phyloP scores from a whole-genome alignment of 257 asterid genomes.

The Fraxinus cuspidata region DNA sequence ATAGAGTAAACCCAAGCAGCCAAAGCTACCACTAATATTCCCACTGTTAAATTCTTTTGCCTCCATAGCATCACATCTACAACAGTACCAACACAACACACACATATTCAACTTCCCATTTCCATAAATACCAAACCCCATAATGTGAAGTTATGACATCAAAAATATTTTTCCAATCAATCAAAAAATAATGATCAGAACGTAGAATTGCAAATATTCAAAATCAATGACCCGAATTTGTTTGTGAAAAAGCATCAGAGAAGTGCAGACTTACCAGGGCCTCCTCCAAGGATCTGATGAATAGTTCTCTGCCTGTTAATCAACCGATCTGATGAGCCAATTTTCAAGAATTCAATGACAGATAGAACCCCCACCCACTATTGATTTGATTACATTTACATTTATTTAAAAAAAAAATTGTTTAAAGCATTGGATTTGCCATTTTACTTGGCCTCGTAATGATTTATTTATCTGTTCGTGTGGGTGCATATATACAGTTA shows the following conservation, averaged over 20 bases:
- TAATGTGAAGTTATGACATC: neutral
- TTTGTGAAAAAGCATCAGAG: neutral
- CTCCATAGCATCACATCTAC: constrained; percentile 93
- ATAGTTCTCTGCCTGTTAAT: constrained; percentile 60
- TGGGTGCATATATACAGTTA: constrained; percentile 20
- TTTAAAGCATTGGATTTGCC: constrained; percentile 15
- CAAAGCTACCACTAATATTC: constrained; percentile 51
- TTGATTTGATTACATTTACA: constrained; percentile 26
- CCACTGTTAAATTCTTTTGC: constrained; percentile 48
- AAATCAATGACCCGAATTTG: constrained; percentile 15
- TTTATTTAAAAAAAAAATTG: constrained; percentile 3
- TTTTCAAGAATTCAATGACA: constrained; percentile 34
- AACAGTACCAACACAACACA: constrained; percentile 44
- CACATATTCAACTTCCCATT: constrained; percentile 8
- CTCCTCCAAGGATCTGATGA: constrained; percentile 88
- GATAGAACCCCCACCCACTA: constrained; percentile 29
- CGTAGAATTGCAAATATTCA: neutral
- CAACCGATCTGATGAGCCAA: constrained; percentile 69
- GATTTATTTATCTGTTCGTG: constrained; percentile 10
- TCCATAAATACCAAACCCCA: neutral
- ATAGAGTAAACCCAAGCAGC: constrained; percentile 77
- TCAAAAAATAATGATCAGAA: neutral
- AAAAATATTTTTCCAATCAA: neutral
- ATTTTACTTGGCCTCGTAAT: constrained; percentile 21
- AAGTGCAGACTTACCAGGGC: constrained; percentile 57